These are phyloP conservation scores for Endocalyx cinctus DNA, from an alignment of 2,329 filamentous ascomycete species.

Conservation along the genomic window DNA sequence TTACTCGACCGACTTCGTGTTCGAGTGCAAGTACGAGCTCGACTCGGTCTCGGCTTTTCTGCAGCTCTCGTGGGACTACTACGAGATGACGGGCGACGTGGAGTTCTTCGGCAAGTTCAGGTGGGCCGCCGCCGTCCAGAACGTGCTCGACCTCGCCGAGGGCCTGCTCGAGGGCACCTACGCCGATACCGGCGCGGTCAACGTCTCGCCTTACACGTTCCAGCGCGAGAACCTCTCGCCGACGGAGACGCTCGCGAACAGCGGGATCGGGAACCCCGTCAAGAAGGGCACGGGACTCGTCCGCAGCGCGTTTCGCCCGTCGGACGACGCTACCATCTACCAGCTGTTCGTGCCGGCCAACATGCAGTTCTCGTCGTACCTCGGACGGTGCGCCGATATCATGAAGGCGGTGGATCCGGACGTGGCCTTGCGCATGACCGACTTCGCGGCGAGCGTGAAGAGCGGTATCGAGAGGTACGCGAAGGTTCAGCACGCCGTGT, in stretches of 20 bases:
- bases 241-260: constrained; percentile 67
- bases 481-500: constrained; percentile 55
- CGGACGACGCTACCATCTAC: constrained; percentile 72
- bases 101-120: constrained; percentile 63
- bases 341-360: constrained; percentile 77
- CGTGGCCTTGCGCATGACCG: constrained; percentile 43
- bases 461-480: constrained; percentile 64
- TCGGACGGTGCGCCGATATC: constrained; percentile 37
- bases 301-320: constrained; percentile 73
- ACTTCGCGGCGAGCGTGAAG: constrained; percentile 54
- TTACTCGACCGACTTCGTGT: constrained; percentile 63
- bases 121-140: constrained; percentile 64
- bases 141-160: constrained; percentile 42
- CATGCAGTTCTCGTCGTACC: constrained; percentile 60
- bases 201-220: constrained; percentile 62
- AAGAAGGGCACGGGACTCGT: constrained; percentile 65
- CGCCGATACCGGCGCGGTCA: constrained; percentile 47
- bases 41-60: constrained; percentile 77
- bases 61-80: constrained; percentile 66
- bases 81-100: constrained; percentile 60
- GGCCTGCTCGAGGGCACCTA: constrained; percentile 66
- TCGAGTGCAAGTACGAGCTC: constrained; percentile 83
- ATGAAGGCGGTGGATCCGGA: constrained; percentile 21
- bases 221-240: constrained; percentile 60
- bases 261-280: constrained; percentile 67